Evolutionary conservation across 768 basidiomycete genomes (phyloP).

Genomic region (Suillus sp.): DNA sequence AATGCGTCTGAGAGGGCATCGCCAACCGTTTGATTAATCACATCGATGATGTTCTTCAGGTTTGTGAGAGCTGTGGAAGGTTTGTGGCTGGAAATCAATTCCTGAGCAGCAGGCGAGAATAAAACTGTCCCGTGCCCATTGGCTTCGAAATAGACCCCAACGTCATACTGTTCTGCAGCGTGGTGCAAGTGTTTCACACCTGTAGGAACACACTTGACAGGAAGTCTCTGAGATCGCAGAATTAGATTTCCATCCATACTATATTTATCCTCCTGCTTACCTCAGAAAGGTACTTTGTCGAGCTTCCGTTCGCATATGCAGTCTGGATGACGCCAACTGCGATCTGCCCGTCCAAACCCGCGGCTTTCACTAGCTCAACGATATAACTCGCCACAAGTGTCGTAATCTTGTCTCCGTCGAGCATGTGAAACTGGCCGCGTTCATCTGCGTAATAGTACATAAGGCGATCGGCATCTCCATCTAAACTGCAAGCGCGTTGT

Average conservation of each 20-base stretch:
- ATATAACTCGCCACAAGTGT: conserved; percentile 92
- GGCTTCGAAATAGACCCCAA: conserved; percentile 99
- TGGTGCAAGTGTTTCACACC: conserved; percentile 99
- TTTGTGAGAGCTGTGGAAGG: conserved; percentile 79
- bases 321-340: conserved; percentile 97
- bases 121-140: conserved; percentile 98
- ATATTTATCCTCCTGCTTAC: conserved; percentile 42
- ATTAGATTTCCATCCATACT: conserved; percentile 8
- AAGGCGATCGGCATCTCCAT: conserved; percentile 96
- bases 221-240: conserved; percentile 64
- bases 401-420: conserved; percentile 99
- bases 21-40: conserved; percentile 98
- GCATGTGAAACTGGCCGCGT: conserved; percentile 77
- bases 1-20: conserved; percentile 97
- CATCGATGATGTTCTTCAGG: conserved; percentile 71
- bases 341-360: conserved; percentile 76
- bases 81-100: conserved; percentile 59
- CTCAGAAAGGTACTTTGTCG: conserved; percentile 87
- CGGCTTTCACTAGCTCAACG: conserved; percentile 82
- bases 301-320: conserved; percentile 97
- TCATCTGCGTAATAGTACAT: conserved; percentile 94
- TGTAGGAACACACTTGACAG: conserved; percentile 92
- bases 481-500: conserved; percentile 88
- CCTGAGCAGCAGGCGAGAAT: conserved; percentile 78
- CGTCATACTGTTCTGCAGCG: conserved; percentile 89